Conservation (phyloP, 345 rosid genomes). For the Noccaea caerulescens region DNA sequence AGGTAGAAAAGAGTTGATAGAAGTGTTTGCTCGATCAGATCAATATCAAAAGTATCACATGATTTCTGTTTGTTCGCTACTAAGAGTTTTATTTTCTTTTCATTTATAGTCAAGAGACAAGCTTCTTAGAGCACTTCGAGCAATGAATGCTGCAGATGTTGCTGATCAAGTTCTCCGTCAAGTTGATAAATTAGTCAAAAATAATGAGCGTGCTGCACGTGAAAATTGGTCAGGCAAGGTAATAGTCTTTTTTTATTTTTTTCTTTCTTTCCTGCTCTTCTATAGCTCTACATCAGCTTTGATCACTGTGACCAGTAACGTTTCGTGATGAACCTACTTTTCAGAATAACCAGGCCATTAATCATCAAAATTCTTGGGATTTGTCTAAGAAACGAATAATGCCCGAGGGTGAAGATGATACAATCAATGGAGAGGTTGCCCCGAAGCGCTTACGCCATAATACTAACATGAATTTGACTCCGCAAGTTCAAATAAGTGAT, state of each 20-base stretch:
- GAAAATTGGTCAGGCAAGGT: constrained; percentile 77
- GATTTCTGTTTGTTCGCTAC: constrained; percentile 14
- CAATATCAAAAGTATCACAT: constrained; percentile 24
- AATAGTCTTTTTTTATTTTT: constrained; percentile 21
- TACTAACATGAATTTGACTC: constrained; percentile 45
- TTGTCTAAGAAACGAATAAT: constrained; percentile 67
- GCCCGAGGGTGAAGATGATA: constrained; percentile 67
- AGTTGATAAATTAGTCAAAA: constrained; percentile 82
- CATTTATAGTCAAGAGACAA: constrained; percentile 79
- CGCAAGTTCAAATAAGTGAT: constrained; percentile 55
- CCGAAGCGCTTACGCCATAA: constrained; percentile 66
- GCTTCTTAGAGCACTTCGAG: constrained; percentile 75
- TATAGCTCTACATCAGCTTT: constrained; percentile 29
- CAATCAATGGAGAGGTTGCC: constrained; percentile 59
- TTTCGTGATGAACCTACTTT: constrained; percentile 36
- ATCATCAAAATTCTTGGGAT: constrained; percentile 64
- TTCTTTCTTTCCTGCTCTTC: constrained; percentile 29
- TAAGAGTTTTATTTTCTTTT: constrained; percentile 37
- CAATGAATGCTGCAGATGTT: constrained; percentile 93
- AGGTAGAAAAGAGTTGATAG: constrained; percentile 22
- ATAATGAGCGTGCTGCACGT: constrained; percentile 84
- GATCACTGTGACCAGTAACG: constrained; percentile 25
- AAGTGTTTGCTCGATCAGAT: constrained; percentile 30
- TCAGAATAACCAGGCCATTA: constrained; percentile 77
- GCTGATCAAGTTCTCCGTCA: constrained; percentile 96